Evolutionary conservation across 2,329 filamentous ascomycete genomes (phyloP).

Genomic region (Xylaria multiplex): DNA sequence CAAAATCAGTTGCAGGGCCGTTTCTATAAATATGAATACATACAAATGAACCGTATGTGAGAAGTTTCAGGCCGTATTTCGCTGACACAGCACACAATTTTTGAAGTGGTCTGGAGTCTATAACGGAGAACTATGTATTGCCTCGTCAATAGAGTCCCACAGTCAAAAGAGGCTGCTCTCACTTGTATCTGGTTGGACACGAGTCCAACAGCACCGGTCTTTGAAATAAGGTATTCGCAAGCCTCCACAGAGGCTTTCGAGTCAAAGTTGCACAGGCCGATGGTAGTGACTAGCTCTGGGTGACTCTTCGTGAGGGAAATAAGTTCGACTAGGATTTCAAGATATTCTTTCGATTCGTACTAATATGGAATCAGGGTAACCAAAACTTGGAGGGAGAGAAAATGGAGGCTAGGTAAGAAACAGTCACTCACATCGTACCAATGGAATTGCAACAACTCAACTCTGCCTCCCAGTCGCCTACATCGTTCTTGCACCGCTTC

Average conservation of each 20-base stretch:
- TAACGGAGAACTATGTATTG: conserved; percentile 47
- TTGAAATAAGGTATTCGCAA: conserved; percentile 48
- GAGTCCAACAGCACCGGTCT: conserved; percentile 45
- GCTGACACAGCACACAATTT: conserved; percentile 46
- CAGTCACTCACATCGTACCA: conserved; percentile 49
- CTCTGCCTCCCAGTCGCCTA: conserved; percentile 47
- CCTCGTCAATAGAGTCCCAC: conserved; percentile 11
- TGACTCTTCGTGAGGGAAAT: conserved; percentile 43
- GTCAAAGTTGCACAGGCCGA: conserved; percentile 53
- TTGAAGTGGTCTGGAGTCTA: conserved; percentile 48
- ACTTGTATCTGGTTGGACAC: conserved; percentile 52
- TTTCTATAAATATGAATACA: neutral
- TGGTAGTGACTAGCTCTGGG: conserved; percentile 46
- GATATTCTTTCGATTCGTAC: conserved; percentile 50
- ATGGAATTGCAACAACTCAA: conserved; percentile 52
- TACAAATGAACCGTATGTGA: conserved; percentile 52
- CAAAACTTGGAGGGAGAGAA: neutral
- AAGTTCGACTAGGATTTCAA: conserved; percentile 49
- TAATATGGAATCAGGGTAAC: conserved; percentile 31
- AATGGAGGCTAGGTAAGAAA: neutral
- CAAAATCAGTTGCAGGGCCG: conserved; percentile 2
- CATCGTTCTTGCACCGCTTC: conserved; percentile 48
- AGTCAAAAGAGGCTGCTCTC: conserved; percentile 16
- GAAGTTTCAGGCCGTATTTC: conserved; percentile 47
- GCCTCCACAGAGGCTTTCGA: conserved; percentile 45